A percentile compares a stretch with the other conserved stretches of the same genome.
phyloP scores from a whole-genome alignment of 352 stramenopile genomes.

The Phytophthora multivora region DNA sequence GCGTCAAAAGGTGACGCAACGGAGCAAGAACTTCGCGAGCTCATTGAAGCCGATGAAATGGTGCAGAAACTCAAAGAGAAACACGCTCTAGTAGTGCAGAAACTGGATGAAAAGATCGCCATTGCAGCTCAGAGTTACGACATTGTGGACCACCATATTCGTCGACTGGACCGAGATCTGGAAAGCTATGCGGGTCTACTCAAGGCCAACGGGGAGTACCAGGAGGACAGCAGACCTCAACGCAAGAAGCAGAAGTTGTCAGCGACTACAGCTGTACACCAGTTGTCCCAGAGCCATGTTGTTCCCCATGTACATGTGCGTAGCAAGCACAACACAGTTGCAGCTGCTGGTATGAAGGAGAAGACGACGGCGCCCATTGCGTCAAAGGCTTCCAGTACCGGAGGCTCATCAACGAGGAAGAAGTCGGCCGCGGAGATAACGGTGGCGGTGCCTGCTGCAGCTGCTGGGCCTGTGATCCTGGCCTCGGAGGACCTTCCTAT shows the following conservation, averaged over 20 bases:
- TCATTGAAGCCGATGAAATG: constrained; percentile 64
- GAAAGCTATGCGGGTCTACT: constrained; percentile 75
- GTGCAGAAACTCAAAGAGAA: constrained; percentile 54
- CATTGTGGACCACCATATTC: constrained; percentile 88
- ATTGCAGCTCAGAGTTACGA: constrained; percentile 88
- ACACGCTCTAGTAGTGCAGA: constrained; percentile 78
- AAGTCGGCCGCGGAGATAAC: constrained; percentile 49
- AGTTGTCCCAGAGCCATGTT: constrained; percentile 27
- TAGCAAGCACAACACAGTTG: constrained; percentile 38
- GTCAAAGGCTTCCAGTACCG: constrained; percentile 20
- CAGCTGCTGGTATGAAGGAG: constrained; percentile 25
- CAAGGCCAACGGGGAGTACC: constrained; percentile 79
- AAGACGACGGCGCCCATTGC: constrained; percentile 17
- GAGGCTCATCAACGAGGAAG: constrained; percentile 44
- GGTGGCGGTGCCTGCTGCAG: constrained; percentile 23
- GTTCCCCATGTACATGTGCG: constrained; percentile 26
- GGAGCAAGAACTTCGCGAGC: constrained; percentile 63
- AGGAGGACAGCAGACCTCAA: constrained; percentile 63
- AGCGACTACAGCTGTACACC: constrained; percentile 14
- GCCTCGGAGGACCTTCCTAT: constrained; percentile 80
- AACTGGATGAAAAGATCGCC: constrained; percentile 89
- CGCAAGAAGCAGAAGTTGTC: constrained; percentile 60
- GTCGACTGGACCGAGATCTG: constrained; percentile 76
- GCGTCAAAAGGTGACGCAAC: constrained; percentile 51
- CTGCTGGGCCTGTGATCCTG: constrained; percentile 35